phyloP scores from a whole-genome alignment of 2,329 filamentous ascomycete genomes.

The Orbilia quercus region DNA sequence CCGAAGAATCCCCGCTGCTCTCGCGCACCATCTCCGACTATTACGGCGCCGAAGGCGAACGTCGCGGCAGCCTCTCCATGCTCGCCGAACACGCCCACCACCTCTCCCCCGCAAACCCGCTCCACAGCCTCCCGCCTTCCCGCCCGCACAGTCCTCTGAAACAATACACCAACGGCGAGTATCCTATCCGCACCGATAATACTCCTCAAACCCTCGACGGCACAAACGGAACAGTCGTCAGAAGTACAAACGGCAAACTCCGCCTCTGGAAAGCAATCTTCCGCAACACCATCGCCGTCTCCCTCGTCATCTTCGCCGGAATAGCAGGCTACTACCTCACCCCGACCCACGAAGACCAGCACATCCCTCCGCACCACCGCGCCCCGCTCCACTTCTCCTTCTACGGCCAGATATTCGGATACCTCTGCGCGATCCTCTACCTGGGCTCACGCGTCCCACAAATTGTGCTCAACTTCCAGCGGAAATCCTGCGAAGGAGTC shows the following conservation, averaged over 20 bases:
- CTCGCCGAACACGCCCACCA: slow-evolving; percentile 73
- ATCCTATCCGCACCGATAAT: slow-evolving; percentile 66
- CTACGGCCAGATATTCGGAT: slow-evolving; percentile 90
- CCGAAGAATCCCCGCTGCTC: slow-evolving; percentile 69
- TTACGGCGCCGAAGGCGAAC: slow-evolving; percentile 65
- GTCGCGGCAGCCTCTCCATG: slow-evolving; percentile 70
- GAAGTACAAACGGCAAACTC: not conserved
- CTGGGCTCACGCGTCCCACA: slow-evolving; percentile 90
- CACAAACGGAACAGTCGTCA: too few relatives aligned
- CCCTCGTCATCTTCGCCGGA: slow-evolving; percentile 86
- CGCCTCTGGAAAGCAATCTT: slow-evolving; percentile 67
- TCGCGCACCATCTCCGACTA: slow-evolving; percentile 61
- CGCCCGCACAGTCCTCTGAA: slow-evolving; percentile 60
- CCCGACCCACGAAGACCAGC: slow-evolving; percentile 61
- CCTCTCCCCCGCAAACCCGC: slow-evolving; percentile 83
- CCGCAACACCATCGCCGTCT: slow-evolving; percentile 79
- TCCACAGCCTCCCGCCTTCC: slow-evolving; percentile 69
- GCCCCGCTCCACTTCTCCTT: slow-evolving; percentile 73
- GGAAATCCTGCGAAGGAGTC: slow-evolving; percentile 92
- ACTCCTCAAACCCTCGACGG: slow-evolving; percentile 59
- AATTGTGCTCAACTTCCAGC: slow-evolving; percentile 87
- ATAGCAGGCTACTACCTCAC: slow-evolving; percentile 86
- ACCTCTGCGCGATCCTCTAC: slow-evolving; percentile 88
- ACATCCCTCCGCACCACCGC: slow-evolving; percentile 64
- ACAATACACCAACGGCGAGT: slow-evolving; percentile 53